Evolutionary conservation across 179 eudicot genomes (phyloP).

Genomic region (Drosera spatulata): DNA sequence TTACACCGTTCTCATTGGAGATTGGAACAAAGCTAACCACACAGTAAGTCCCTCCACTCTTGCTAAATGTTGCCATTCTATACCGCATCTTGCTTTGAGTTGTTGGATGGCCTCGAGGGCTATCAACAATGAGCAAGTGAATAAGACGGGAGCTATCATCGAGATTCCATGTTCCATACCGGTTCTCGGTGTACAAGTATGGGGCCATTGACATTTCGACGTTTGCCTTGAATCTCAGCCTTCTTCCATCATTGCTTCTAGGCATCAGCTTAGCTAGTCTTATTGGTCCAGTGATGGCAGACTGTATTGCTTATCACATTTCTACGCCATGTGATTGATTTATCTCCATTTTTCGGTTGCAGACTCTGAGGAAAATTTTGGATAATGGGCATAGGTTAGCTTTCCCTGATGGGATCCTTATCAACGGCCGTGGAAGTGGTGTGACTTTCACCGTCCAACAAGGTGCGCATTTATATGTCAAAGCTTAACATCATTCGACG

Average conservation of each 20-base stretch:
- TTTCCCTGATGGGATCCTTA: conserved; percentile 65
- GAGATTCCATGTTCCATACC: background rate
- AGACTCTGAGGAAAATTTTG: conserved; percentile 49
- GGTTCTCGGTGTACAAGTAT: background rate
- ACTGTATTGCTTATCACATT: too few species aligned
- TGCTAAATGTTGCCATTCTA: background rate
- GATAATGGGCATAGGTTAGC: conserved; percentile 66
- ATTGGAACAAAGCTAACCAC: conserved; percentile 83
- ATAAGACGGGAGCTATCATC: too few species aligned
- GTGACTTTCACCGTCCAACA: conserved; percentile 63
- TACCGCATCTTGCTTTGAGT: background rate
- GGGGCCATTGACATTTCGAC: background rate
- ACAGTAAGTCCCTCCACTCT: conserved; percentile 38
- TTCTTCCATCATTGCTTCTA: background rate
- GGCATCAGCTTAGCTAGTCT: too few species aligned
- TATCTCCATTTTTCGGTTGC: background rate
- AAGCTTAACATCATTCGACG: background rate
- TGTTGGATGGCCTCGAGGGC: background rate
- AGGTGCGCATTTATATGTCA: conserved; percentile 26
- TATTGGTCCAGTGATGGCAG: too few species aligned
- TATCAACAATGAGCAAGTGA: background rate
- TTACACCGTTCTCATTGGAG: conserved; percentile 78
- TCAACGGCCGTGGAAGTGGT: conserved; percentile 84
- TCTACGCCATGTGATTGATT: background rate
- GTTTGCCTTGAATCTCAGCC: background rate